phyloP scores from a whole-genome alignment of 1,139 yeast genomes.

The Yamadazyma triangularis region DNA sequence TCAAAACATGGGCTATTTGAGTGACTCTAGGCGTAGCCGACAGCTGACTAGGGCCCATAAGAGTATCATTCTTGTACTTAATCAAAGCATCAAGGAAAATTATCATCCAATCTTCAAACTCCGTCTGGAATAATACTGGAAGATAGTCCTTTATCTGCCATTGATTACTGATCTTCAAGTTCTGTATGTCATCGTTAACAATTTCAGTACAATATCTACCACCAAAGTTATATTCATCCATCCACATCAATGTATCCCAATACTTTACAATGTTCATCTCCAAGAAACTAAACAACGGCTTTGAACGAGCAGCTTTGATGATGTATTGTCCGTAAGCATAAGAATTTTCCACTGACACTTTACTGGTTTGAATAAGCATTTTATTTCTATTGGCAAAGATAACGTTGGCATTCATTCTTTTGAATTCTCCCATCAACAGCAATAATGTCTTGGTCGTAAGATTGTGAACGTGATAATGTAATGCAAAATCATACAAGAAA shows the following conservation, averaged over 20 bases:
- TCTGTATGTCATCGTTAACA: constrained; percentile 51
- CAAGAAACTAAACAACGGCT: constrained; percentile 77
- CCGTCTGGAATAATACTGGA: constrained; percentile 71
- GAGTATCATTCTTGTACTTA: constrained; percentile 45
- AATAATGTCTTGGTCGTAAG: constrained; percentile 78
- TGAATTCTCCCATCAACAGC: constrained; percentile 79
- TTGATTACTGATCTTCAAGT: constrained; percentile 54
- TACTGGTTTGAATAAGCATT: constrained; percentile 63
- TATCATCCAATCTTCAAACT: constrained; percentile 84
- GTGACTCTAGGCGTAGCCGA: constrained; percentile 58
- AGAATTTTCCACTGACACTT: constrained; percentile 78
- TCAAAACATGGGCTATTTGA: constrained; percentile 54
- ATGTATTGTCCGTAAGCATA: constrained; percentile 92
- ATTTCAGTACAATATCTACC: constrained; percentile 73
- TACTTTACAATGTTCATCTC: constrained; percentile 72
- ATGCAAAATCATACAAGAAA: constrained; percentile 66
- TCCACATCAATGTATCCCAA: constrained; percentile 93
- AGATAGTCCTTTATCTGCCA: constrained; percentile 82
- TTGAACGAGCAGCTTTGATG: constrained; percentile 72
- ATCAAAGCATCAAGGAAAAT: constrained; percentile 71
- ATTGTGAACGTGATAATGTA: constrained; percentile 86
- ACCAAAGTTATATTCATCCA: constrained; percentile 86
- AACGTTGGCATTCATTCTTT: constrained; percentile 69
- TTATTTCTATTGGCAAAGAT: constrained; percentile 81
- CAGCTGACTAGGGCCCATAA: constrained; percentile 28